These are phyloP conservation scores for Aspergillus cejpii DNA, from an alignment of 2,329 filamentous ascomycete species.

Conservation along the genomic window DNA sequence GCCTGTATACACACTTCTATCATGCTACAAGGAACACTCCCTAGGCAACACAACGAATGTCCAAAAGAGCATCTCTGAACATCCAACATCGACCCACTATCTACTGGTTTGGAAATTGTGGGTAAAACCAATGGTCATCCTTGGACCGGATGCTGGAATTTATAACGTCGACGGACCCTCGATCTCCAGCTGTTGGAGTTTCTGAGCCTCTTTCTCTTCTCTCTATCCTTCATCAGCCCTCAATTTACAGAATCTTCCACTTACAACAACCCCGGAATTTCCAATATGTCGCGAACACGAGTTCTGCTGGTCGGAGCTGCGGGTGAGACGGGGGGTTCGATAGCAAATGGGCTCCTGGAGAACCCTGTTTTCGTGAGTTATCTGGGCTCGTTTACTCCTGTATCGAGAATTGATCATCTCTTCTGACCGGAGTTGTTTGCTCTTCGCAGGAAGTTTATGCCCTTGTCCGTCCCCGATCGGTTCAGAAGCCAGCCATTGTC, in stretches of 20 bases:
- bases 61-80: constrained; percentile 10
- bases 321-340: constrained; percentile 38
- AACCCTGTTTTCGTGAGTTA: constrained; percentile 23
- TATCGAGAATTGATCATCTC: background rate
- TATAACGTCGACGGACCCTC: constrained; percentile 31
- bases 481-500: constrained; percentile 42
- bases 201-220: background rate
- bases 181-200: constrained; percentile 3
- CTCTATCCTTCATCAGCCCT: background rate
- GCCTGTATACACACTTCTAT: too few relatives aligned
- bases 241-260: background rate
- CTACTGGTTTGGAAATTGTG: constrained; percentile 29
- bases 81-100: constrained; percentile 32
- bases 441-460: constrained; percentile 45
- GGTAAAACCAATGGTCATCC: constrained; percentile 22
- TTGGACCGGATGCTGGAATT: constrained; percentile 26
- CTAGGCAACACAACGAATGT: constrained; percentile 11
- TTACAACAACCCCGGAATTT: background rate
- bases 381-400: constrained; percentile 6
- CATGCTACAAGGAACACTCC: too few relatives aligned
- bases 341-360: constrained; percentile 34
- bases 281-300: constrained; percentile 32
- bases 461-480: constrained; percentile 43
- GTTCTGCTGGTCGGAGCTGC: constrained; percentile 37
- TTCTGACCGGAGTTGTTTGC: constrained; percentile 5